Evolutionary conservation across 2,329 filamentous ascomycete species (phyloP).

Genomic region (Paecilomyces sp.): DNA sequence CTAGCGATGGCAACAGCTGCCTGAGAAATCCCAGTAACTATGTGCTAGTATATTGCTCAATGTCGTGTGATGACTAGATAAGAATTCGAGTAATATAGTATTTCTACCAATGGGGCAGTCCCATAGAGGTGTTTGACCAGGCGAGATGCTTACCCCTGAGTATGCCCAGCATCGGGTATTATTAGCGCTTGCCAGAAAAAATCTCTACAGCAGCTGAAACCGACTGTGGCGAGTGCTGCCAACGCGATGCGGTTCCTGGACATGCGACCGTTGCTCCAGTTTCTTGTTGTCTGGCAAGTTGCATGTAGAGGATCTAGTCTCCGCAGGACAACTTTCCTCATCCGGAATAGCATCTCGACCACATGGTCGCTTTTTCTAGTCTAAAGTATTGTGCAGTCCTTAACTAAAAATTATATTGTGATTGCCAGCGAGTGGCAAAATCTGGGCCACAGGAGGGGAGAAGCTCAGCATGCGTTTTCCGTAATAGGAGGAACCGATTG

Average conservation of each 20-base stretch:
- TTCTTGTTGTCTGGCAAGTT: not conserved
- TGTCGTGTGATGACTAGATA: no score
- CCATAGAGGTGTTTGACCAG: not conserved
- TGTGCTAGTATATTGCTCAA: no score
- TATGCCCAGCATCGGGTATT: not conserved
- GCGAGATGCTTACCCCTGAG: not conserved
- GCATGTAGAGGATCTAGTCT: not conserved
- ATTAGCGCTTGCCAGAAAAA: not conserved
- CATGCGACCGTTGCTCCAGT: not conserved
- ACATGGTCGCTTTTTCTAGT: not conserved
- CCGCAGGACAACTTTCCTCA: not conserved
- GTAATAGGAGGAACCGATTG: not conserved
- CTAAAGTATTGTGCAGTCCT: not conserved
- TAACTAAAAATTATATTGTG: not conserved
- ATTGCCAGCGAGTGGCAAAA: not conserved
- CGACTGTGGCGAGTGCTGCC: not conserved
- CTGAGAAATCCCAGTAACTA: no score
- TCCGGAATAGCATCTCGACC: not conserved
- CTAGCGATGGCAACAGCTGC: no score
- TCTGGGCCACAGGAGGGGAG: not conserved
- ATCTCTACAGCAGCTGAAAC: not conserved
- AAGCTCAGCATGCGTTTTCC: not conserved
- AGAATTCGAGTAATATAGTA: not conserved
- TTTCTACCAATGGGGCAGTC: not conserved
- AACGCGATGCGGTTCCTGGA: not conserved